Conservation (phyloP, 2,329 filamentous ascomycete genomes). For the Phaeoacremonium minimum region DNA sequence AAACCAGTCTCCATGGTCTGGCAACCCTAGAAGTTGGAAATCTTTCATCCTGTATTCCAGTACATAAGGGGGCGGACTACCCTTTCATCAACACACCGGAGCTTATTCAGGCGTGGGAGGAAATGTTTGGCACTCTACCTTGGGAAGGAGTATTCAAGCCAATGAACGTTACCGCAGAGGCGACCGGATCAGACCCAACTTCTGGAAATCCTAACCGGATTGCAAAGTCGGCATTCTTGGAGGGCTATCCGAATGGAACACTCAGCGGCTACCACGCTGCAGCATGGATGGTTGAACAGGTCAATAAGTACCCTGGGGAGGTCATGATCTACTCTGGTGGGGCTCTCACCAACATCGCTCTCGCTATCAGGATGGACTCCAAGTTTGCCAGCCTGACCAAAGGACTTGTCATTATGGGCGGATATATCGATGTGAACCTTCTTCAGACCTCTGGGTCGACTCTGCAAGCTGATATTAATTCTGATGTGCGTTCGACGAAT, state of each 20-base stretch:
- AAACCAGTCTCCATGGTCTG: conserved; percentile 38
- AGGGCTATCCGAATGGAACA: conserved; percentile 41
- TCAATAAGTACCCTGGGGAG: conserved; percentile 43
- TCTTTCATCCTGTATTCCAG: conserved; percentile 39
- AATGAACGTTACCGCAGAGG: conserved; percentile 36
- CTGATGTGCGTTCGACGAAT: conserved; percentile 12
- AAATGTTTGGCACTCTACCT: conserved; percentile 34
- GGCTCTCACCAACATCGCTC: conserved; percentile 42
- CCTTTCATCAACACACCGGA: conserved; percentile 40
- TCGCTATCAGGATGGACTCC: conserved; percentile 39
- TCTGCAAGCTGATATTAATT: conserved; percentile 17
- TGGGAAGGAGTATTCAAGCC: conserved; percentile 40
- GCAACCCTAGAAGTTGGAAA: conserved; percentile 40
- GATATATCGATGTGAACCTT: conserved; percentile 39
- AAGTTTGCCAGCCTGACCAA: conserved; percentile 39
- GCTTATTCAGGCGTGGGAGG: conserved; percentile 37
- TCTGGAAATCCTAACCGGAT: conserved; percentile 36
- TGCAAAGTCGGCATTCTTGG: conserved; percentile 31
- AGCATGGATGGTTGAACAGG: conserved; percentile 41
- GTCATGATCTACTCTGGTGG: conserved; percentile 42
- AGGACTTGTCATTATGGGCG: conserved; percentile 45
- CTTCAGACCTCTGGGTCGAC: conserved; percentile 17
- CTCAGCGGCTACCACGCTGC: conserved; percentile 32
- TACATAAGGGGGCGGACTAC: conserved; percentile 39
- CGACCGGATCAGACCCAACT: conserved; percentile 36